phyloP scores from a whole-genome alignment of 805 yeast species.

The Yarrowia deformans region DNA sequence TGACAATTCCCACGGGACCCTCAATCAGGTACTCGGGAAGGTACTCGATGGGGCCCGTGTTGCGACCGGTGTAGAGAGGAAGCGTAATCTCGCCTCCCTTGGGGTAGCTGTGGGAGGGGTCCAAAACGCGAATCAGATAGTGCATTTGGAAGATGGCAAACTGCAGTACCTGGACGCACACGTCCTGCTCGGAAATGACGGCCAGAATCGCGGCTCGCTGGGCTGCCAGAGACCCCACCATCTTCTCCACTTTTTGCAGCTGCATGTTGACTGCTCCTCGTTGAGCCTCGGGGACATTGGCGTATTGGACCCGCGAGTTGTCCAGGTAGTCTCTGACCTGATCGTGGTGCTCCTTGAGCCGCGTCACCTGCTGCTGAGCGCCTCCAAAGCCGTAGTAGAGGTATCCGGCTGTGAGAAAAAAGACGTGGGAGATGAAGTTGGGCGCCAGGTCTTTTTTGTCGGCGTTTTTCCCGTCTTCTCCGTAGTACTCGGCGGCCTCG shows the following conservation, averaged over 20 bases:
- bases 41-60: slow-evolving; percentile 60
- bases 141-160: slow-evolving; percentile 77
- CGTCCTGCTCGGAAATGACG: slow-evolving; percentile 55
- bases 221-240: slow-evolving; percentile 54
- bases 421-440: slow-evolving; percentile 94
- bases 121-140: slow-evolving; percentile 73
- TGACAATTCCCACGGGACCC: slow-evolving; percentile 66
- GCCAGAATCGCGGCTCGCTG: slow-evolving; percentile 57
- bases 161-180: slow-evolving; percentile 72
- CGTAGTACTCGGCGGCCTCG: slow-evolving; percentile 68
- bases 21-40: slow-evolving; percentile 88
- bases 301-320: slow-evolving; percentile 56
- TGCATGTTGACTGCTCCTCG: slow-evolving; percentile 48
- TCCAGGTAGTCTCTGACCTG: slow-evolving; percentile 55
- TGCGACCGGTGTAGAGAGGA: slow-evolving; percentile 50
- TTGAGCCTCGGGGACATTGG: slow-evolving; percentile 29
- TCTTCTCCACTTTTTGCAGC: slow-evolving; percentile 54
- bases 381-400: slow-evolving; percentile 93
- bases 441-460: slow-evolving; percentile 42
- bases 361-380: slow-evolving; percentile 62
- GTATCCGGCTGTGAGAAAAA: slow-evolving; percentile 77
- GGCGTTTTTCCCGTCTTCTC: slow-evolving; percentile 24
- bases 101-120: slow-evolving; percentile 62
- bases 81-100: slow-evolving; percentile 54
- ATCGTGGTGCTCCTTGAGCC: slow-evolving; percentile 59